Evolutionary conservation across 2,329 filamentous ascomycete species (phyloP).

Genomic region (Neophaeococcomyces mojaviensis): DNA sequence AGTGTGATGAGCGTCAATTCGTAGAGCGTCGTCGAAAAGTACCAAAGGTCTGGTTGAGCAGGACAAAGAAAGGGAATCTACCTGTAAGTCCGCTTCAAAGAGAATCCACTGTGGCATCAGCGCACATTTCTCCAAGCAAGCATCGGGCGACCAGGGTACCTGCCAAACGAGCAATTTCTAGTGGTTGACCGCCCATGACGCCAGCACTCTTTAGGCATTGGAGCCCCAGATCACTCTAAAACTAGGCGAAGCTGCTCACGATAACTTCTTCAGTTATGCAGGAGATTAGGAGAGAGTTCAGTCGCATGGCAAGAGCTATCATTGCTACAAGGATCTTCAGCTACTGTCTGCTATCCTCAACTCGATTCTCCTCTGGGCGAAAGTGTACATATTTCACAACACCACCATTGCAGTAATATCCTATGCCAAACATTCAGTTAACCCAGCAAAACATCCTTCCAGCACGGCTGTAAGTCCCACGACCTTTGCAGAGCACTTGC

Average conservation of each 20-base stretch:
- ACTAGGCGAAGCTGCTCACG: no score
- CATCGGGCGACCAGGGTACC: background rate
- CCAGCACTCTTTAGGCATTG: background rate
- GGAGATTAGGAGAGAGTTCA: no score
- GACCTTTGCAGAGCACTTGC: conserved; percentile 15
- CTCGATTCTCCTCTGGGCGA: no score
- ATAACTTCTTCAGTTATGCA: no score
- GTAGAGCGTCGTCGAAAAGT: conserved; percentile 5
- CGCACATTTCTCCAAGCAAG: background rate
- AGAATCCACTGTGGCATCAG: background rate
- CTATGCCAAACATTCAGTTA: conserved; percentile 5
- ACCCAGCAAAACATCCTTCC: conserved; percentile 22
- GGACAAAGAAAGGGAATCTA: conserved; percentile 1
- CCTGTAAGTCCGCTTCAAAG: background rate
- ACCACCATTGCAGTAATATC: no score
- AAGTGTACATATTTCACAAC: no score
- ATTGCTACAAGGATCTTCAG: no score
- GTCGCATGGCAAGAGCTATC: no score
- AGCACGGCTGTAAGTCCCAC: conserved; percentile 16
- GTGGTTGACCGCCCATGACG: no score
- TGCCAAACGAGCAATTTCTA: no score
- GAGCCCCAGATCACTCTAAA: background rate
- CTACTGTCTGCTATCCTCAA: no score
- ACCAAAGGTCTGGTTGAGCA: conserved; percentile 7
- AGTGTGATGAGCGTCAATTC: conserved; percentile 1